A percentile compares a stretch with the other conserved stretches of the same genome.
Conservation (phyloP, 495 filamentous ascomycete genomes). For the Aspergillus leporis region DNA sequence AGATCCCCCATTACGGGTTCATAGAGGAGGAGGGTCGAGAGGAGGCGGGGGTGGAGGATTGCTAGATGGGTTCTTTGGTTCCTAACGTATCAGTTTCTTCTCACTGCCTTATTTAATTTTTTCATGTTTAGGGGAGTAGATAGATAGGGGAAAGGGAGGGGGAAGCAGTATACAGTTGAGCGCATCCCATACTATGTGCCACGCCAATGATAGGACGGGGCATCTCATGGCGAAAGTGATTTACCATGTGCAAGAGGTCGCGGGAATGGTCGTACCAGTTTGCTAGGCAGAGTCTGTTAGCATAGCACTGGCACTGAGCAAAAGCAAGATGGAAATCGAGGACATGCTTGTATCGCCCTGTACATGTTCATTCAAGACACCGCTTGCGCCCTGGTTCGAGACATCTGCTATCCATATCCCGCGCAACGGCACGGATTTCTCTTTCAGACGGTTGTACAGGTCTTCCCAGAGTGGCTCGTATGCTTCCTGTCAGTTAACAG, state of each 20-base stretch:
- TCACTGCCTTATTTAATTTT: no score
- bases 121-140: neutral
- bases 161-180: constrained; percentile 45
- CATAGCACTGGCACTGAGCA: no score
- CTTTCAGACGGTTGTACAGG: constrained; percentile 44
- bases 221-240: constrained; percentile 70
- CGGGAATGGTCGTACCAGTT: constrained; percentile 74
- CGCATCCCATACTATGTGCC: constrained; percentile 77
- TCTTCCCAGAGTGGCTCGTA: constrained; percentile 80
- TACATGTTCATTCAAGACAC: constrained; percentile 62
- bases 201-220: constrained; percentile 73
- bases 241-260: constrained; percentile 74
- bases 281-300: constrained; percentile 32
- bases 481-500: constrained; percentile 50
- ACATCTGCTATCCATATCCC: constrained; percentile 75
- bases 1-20: constrained; percentile 62
- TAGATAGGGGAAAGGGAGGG: neutral
- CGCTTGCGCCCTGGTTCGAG: constrained; percentile 66
- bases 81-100: neutral
- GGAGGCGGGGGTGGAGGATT: constrained; percentile 69
- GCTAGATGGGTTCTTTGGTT: constrained; percentile 44
- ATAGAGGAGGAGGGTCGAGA: constrained; percentile 63
- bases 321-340: neutral
- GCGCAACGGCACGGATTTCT: constrained; percentile 54
- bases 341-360: constrained; percentile 65